Conservation (phyloP, 164 flowering plant species). For the Stephania japonica region DNA sequence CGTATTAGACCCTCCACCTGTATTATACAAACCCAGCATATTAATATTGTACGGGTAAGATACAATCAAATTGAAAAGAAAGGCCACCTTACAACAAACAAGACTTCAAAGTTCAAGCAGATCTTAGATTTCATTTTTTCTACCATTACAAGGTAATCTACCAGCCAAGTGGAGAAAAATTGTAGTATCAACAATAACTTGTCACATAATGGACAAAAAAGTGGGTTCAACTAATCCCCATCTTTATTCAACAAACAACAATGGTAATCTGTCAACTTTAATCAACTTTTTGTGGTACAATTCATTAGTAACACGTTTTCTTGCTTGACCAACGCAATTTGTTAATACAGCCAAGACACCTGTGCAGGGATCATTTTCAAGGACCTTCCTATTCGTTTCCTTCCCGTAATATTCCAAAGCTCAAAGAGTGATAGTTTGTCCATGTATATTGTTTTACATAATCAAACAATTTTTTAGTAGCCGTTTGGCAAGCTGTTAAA, state of each 20-base stretch:
- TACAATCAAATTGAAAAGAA: neutral
- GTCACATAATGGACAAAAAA: too few species aligned
- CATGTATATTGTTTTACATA: neutral
- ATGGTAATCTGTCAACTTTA: neutral
- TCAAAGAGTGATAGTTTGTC: neutral
- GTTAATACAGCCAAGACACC: neutral
- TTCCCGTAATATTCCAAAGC: neutral
- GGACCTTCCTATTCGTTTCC: neutral
- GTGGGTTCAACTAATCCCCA: neutral
- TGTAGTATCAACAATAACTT: neutral
- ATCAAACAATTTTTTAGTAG: neutral
- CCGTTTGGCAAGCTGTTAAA: neutral
- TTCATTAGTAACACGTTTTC: neutral
- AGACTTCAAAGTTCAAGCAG: neutral
- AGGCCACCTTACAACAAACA: neutral
- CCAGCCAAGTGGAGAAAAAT: neutral
- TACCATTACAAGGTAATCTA: neutral
- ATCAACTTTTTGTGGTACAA: neutral
- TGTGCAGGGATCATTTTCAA: neutral
- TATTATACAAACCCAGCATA: slow-evolving; percentile 6
- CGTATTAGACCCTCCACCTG: slow-evolving; percentile 61
- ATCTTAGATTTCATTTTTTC: neutral
- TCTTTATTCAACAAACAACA: neutral
- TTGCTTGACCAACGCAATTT: neutral
- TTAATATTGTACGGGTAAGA: neutral